Percentiles rank a stretch among this genome's conserved stretches.
Conservation (phyloP, 352 stramenopile species). For the Phytophthora kernoviae region DNA sequence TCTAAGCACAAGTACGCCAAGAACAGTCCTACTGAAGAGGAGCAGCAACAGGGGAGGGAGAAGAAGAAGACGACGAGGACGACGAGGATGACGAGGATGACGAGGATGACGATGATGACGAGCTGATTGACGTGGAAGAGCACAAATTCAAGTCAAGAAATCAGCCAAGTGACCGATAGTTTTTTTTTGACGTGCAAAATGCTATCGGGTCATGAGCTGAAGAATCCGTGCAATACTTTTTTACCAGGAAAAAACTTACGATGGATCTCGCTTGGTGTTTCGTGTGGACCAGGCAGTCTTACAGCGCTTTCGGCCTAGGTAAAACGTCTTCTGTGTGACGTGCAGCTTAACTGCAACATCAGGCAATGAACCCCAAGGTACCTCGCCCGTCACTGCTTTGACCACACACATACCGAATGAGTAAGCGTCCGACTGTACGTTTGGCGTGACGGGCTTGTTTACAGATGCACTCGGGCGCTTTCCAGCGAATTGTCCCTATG, state of each 20-base stretch:
- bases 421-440: neutral
- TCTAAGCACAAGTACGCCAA: conserved; percentile 51
- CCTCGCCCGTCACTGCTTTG: conserved; percentile 2
- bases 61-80: conserved; percentile 17
- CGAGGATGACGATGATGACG: conserved; percentile 9
- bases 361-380: conserved; percentile 5
- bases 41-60: too few relatives aligned
- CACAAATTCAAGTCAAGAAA: conserved; percentile 26
- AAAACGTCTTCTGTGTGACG: neutral
- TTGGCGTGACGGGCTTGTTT: neutral
- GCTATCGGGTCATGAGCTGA: too few relatives aligned
- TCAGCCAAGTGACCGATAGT: too few relatives aligned
- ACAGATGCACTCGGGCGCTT: neutral
- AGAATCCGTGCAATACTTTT: too few relatives aligned
- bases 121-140: conserved; percentile 27
- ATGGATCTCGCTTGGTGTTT: too few relatives aligned
- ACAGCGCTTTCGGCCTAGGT: too few relatives aligned
- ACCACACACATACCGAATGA: conserved; percentile 2
- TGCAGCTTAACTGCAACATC: conserved; percentile 11
- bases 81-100: conserved; percentile 13
- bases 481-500: conserved; percentile 5
- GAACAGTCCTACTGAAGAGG: neutral
- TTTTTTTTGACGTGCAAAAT: too few relatives aligned
- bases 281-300: too few relatives aligned
- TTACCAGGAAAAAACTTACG: too few relatives aligned